Evolutionary conservation across 352 stramenopile species (phyloP).

Genomic region (Phytophthora nicotianae): DNA sequence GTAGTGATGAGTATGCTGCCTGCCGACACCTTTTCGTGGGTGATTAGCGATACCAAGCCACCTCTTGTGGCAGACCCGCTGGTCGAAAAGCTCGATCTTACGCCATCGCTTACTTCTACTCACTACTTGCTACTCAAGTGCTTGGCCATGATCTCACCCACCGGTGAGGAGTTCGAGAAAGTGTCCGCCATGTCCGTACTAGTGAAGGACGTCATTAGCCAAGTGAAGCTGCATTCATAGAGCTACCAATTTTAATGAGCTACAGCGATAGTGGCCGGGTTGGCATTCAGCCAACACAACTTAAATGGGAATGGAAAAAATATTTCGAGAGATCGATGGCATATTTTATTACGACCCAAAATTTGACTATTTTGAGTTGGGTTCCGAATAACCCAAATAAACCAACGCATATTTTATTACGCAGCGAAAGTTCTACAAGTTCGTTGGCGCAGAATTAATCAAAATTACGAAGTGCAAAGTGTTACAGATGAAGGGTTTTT

Average conservation of each 20-base stretch:
- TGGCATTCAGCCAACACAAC: no score
- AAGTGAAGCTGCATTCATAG: constrained; percentile 61
- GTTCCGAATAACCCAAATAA: no score
- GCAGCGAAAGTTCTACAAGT: no score
- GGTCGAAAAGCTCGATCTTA: constrained; percentile 66
- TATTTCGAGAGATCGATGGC: no score
- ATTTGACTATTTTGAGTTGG: no score
- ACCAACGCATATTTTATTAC: no score
- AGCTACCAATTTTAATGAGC: constrained; percentile 5
- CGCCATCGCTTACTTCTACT: constrained; percentile 80
- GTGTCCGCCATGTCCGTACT: constrained; percentile 77
- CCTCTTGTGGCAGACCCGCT: constrained; percentile 62
- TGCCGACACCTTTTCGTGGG: constrained; percentile 80
- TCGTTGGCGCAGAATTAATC: no score
- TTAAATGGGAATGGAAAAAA: no score
- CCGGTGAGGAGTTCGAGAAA: constrained; percentile 64
- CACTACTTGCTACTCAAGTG: constrained; percentile 77
- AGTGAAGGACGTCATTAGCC: constrained; percentile 81
- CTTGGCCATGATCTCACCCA: constrained; percentile 51
- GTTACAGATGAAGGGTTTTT: no score
- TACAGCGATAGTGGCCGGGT: neutral
- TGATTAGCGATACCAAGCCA: constrained; percentile 57
- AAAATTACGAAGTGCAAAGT: no score
- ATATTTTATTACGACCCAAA: no score
- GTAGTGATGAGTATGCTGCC: constrained; percentile 84